Evolutionary conservation across 352 stramenopile genomes (phyloP).

Genomic region (Phytophthora idaei): DNA sequence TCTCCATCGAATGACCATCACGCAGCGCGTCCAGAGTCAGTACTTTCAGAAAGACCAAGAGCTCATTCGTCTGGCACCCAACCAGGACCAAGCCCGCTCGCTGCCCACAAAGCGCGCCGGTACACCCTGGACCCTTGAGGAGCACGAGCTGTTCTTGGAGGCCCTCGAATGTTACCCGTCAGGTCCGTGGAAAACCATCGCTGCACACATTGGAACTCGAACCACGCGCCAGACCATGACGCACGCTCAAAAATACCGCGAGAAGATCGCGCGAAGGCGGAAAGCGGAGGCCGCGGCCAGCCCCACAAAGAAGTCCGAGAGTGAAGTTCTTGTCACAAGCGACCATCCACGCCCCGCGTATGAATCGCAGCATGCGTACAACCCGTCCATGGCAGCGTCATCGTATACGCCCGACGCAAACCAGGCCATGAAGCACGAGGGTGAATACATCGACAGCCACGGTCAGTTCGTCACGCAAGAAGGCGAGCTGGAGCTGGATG

Average conservation of each 20-base stretch:
- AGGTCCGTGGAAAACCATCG: constrained; percentile 46
- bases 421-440: constrained; percentile 18
- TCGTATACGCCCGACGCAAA: constrained; percentile 7
- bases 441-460: constrained; percentile 36
- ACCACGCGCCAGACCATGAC: constrained; percentile 63
- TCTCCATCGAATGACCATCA: constrained; percentile 35
- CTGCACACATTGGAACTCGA: constrained; percentile 59
- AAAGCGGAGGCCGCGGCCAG: constrained; percentile 33
- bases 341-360: constrained; percentile 17
- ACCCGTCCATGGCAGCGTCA: constrained; percentile 4
- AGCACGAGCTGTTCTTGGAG: constrained; percentile 46
- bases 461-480: constrained; percentile 33
- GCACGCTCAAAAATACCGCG: constrained; percentile 54
- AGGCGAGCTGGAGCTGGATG: constrained; percentile 37
- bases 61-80: constrained; percentile 41
- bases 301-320: constrained; percentile 25
- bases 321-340: constrained; percentile 17
- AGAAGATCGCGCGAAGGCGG: constrained; percentile 54
- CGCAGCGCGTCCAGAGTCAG: constrained; percentile 40
- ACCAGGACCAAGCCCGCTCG: constrained; percentile 40
- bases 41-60: constrained; percentile 47
- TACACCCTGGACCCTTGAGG: constrained; percentile 40
- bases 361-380: constrained; percentile 12
- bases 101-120: constrained; percentile 37
- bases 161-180: constrained; percentile 44